Percentiles rank a stretch among this genome's conserved stretches.
phyloP scores from a whole-genome alignment of 768 basidiomycete species.

The Leucosporidium creatinivorum region DNA sequence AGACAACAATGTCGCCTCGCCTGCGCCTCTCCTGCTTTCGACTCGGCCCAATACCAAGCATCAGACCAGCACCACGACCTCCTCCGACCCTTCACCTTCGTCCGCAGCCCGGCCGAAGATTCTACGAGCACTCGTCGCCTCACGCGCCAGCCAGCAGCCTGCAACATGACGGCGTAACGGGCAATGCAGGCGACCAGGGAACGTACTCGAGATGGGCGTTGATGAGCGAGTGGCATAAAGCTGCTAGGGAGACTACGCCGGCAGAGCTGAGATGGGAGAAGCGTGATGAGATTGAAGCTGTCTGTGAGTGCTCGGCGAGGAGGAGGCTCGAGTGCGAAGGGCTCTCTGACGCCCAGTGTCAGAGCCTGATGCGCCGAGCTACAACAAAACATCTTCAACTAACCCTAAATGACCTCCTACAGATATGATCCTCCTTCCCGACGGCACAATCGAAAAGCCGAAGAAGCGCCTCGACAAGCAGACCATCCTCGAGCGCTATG shows the following conservation, averaged over 20 bases:
- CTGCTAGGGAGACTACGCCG: neutral
- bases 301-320: neutral
- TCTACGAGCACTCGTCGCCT: too few relatives aligned
- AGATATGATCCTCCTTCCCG: neutral
- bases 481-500: neutral
- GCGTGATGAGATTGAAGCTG: neutral
- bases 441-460: neutral
- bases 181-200: too few relatives aligned
- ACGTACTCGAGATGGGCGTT: too few relatives aligned
- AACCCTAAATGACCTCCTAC: neutral
- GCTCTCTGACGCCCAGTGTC: neutral
- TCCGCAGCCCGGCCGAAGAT: too few relatives aligned
- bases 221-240: neutral
- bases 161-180: too few relatives aligned
- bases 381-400: neutral
- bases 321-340: neutral
- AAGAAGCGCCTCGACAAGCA: neutral
- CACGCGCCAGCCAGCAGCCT: too few relatives aligned
- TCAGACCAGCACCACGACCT: too few relatives aligned
- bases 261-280: neutral
- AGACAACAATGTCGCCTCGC: too few relatives aligned
- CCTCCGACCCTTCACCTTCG: too few relatives aligned
- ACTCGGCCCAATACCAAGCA: too few relatives aligned
- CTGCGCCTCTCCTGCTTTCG: too few relatives aligned
- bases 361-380: neutral